Evolutionary conservation across 345 rosid species (phyloP), one percentile per base, ranked within the genome.

Genomic region (Boechera retrofracta): DNA sequence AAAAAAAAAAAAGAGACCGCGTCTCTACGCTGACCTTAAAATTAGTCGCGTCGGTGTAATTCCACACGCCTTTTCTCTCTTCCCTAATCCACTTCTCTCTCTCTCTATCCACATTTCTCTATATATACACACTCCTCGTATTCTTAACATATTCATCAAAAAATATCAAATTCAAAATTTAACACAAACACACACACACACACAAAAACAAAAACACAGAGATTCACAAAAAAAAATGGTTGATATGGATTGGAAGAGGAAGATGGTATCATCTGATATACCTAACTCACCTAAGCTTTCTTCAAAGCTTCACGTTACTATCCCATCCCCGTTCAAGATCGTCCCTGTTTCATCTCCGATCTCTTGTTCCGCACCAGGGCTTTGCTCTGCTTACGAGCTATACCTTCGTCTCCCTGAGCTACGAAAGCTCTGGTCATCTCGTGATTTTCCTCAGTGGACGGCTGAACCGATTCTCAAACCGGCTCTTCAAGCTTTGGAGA

Each of bases 351-450:
- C 81, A 0, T 85, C 89, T 1, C 92, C 87, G 28, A 51, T 71
- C 24, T 45, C 85, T 0, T 59, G 83, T 5, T 79, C 86, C 7
- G 81, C 90, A 0, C 84, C 90, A 0, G 39, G 84, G 0, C 86
- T 87, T 55, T 91, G 95, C 70, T 75, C 92, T 3, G 88, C 89
- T 10, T 95, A 95, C 82, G 98, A 92, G 41, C 84, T 87, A 55
- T 92, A 91, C 74, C 77, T 90, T 7, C 92, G 99, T 10, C 85
- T 95, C 3, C 92, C 94, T 5, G 94, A 92, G 89, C 89, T 95
- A 1, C 61, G 78, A 10, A 81, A 67, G 69, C 82, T 92, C 10
- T 92, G 98, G 91, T 77, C 69, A 3, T 44, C 77, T 2, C 82
- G 73, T 0, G 88, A 87, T 11, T 95, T 90, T 64, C 92, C 92